These are phyloP conservation scores for Trichophyton mentagrophytes DNA, from an alignment of 2,329 filamentous ascomycete genomes.

Conservation along the genomic window DNA sequence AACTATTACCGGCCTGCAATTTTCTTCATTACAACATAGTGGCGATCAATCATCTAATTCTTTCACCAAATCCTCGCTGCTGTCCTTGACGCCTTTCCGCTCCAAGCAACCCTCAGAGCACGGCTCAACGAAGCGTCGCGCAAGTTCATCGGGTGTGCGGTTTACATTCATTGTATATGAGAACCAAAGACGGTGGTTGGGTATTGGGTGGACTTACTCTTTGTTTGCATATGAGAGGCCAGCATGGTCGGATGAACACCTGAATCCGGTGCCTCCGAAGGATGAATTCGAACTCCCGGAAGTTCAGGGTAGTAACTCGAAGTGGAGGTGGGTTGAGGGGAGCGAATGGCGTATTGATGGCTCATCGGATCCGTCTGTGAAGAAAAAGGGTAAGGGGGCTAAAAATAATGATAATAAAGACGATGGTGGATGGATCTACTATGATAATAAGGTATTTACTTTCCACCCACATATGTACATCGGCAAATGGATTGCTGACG, in stretches of 20 bases:
- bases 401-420: constrained; percentile 38
- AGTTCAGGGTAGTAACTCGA: constrained; percentile 49
- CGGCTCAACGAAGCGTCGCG: constrained; percentile 28
- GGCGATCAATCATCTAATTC: constrained; percentile 13
- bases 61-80: constrained; percentile 20
- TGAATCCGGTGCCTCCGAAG: constrained; percentile 64
- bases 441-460: constrained; percentile 72
- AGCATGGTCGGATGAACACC: constrained; percentile 91
- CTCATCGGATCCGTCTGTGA: constrained; percentile 24
- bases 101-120: constrained; percentile 32
- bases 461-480: not conserved
- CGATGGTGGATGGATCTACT: constrained; percentile 86
- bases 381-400: constrained; percentile 38
- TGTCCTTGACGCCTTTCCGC: constrained; percentile 24
- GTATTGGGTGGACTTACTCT: constrained; percentile 85
- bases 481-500: not conserved
- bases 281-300: constrained; percentile 59
- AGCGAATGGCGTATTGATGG: constrained; percentile 82
- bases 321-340: constrained; percentile 72
- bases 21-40: constrained; percentile 4
- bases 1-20: constrained; percentile 61
- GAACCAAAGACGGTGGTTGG: constrained; percentile 90
- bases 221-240: constrained; percentile 81
- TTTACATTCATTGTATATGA: constrained; percentile 97
- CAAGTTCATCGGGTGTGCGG: constrained; percentile 61